phyloP scores from a whole-genome alignment of 148 eudicot genomes.

The Cornus kousa region DNA sequence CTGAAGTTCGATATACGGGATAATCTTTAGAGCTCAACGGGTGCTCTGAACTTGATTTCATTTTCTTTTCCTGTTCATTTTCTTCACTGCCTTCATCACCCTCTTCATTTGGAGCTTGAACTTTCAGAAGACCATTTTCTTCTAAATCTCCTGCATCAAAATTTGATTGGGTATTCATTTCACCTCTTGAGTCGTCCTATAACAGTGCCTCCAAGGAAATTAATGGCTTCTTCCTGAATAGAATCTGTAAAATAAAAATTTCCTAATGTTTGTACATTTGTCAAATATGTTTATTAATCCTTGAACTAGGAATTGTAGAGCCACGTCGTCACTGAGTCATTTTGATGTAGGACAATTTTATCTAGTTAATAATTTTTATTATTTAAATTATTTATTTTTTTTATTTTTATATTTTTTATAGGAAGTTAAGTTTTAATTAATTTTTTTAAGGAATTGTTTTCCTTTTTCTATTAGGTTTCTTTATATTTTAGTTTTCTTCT shows the following conservation, averaged over 20 bases:
- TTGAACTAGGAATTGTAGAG: too few relatives aligned
- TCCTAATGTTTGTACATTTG: not conserved
- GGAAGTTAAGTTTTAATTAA: too few relatives aligned
- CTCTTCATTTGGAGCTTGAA: conserved; percentile 9
- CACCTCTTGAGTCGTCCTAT: not conserved
- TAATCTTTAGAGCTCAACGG: conserved; percentile 7
- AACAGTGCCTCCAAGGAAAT: too few relatives aligned
- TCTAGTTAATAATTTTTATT: too few relatives aligned
- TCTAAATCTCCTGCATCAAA: conserved; percentile 6
- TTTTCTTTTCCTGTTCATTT: conserved; percentile 9
- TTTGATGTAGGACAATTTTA: too few relatives aligned
- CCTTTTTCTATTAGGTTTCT: too few relatives aligned
- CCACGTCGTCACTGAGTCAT: too few relatives aligned
- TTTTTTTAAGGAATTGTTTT: too few relatives aligned
- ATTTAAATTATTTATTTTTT: too few relatives aligned
- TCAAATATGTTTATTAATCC: too few relatives aligned
- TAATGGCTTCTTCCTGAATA: conserved; percentile 17
- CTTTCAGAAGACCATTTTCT: conserved; percentile 9
- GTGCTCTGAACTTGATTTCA: conserved; percentile 2
- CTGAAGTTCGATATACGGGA: conserved; percentile 19
- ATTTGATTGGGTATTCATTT: conserved; percentile 8
- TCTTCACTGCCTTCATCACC: conserved; percentile 11
- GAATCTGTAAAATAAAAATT: conserved; percentile 10
- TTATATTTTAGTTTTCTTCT: too few relatives aligned
- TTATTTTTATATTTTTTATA: too few relatives aligned